These are phyloP conservation scores for Lipomyces orientalis DNA, from an alignment of 805 yeast species.

Conservation along the genomic window DNA sequence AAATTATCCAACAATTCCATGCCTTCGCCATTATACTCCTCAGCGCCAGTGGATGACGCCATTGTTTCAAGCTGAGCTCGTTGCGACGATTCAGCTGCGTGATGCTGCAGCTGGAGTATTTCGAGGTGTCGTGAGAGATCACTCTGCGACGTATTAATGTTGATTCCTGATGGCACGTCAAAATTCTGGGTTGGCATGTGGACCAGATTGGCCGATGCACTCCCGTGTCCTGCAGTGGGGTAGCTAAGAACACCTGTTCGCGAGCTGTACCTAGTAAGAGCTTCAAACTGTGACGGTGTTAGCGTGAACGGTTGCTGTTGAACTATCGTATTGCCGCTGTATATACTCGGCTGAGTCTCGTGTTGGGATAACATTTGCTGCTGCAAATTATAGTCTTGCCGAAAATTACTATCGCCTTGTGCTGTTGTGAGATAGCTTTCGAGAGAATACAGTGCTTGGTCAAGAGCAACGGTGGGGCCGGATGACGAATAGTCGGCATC, in stretches of 20 bases:
- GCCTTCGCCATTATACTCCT: not conserved
- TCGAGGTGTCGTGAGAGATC: not conserved
- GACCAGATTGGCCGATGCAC: not conserved
- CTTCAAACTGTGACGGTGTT: constrained; percentile 17
- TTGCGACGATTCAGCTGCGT: not conserved
- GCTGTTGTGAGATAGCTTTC: constrained; percentile 18
- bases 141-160: not conserved
- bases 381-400: not conserved
- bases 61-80: not conserved
- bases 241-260: constrained; percentile 25
- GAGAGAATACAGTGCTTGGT: constrained; percentile 32
- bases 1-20: constrained; percentile 24
- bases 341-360: not conserved
- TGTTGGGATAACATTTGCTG: not conserved
- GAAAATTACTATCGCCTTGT: not conserved
- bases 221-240: not conserved
- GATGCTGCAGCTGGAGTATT: not conserved
- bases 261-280: constrained; percentile 21
- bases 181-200: not conserved
- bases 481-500: constrained; percentile 1
- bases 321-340: not conserved
- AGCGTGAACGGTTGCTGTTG: constrained; percentile 4
- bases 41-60: not conserved
- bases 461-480: constrained; percentile 21
- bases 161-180: not conserved